Percentiles rank a stretch among this genome's conserved stretches.
Conservation (phyloP, 345 rosid genomes). For the Eucalyptus dawsonii region DNA sequence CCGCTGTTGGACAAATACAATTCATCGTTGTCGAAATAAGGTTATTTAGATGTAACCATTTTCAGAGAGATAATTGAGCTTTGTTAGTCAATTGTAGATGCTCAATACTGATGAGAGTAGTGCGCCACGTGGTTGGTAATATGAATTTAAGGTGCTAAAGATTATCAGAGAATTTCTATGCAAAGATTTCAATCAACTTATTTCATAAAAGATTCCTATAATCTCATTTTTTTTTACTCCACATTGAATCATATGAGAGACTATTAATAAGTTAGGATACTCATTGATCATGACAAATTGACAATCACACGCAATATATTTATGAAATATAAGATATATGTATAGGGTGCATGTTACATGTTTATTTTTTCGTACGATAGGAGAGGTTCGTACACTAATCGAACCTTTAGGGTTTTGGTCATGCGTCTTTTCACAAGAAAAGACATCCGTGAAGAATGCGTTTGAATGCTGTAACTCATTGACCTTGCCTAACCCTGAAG, state of each 20-base stretch:
- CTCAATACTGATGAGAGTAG: neutral
- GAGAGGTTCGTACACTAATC: neutral
- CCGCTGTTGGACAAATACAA: neutral
- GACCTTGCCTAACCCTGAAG: neutral
- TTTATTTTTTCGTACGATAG: neutral
- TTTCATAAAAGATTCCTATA: neutral
- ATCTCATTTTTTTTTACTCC: neutral
- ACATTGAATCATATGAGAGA: neutral
- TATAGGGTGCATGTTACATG: neutral
- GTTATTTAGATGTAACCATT: neutral
- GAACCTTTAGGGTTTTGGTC: neutral
- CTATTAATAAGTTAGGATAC: neutral
- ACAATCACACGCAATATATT: neutral
- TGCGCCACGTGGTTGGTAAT: neutral
- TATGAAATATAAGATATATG: neutral
- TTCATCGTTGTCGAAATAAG: neutral
- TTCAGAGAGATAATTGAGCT: neutral
- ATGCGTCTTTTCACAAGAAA: neutral
- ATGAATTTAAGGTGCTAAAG: neutral
- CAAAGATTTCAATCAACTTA: neutral
- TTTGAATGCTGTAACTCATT: neutral
- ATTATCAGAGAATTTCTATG: neutral
- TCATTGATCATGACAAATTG: neutral
- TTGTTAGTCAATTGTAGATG: neutral
- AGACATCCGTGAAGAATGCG: neutral